Evolutionary conservation across 352 stramenopile genomes (phyloP).

Genomic region (Peronosclerospora sorghi): DNA sequence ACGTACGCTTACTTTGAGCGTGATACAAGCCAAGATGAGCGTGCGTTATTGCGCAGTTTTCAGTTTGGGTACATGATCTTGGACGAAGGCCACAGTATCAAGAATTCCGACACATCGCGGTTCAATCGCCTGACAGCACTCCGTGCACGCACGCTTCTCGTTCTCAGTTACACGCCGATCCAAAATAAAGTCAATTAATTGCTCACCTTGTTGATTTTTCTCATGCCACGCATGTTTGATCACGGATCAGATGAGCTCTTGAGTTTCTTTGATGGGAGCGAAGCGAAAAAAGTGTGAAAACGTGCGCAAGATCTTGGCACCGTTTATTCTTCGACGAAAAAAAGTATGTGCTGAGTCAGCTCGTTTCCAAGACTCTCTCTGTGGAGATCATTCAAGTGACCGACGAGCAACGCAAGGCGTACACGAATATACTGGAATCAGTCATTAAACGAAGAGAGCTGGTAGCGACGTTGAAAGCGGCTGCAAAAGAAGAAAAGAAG

Average conservation of each 20-base stretch:
- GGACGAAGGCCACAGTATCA: slow-evolving; percentile 90
- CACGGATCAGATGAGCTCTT: slow-evolving; percentile 71
- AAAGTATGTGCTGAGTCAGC: slow-evolving; percentile 89
- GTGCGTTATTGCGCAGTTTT: slow-evolving; percentile 66
- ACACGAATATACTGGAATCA: slow-evolving; percentile 63
- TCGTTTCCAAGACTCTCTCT: slow-evolving; percentile 76
- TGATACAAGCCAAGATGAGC: slow-evolving; percentile 77
- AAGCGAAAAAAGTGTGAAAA: slow-evolving; percentile 76
- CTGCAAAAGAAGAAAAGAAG: slow-evolving; percentile 42
- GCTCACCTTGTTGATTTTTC: slow-evolving; percentile 83
- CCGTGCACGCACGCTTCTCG: slow-evolving; percentile 53
- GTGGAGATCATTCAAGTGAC: slow-evolving; percentile 81
- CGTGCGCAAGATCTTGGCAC: slow-evolving; percentile 89
- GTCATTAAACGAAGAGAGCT: slow-evolving; percentile 57
- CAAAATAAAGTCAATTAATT: slow-evolving; percentile 86
- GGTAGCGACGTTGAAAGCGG: slow-evolving; percentile 26
- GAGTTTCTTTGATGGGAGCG: slow-evolving; percentile 71
- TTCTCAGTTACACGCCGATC: slow-evolving; percentile 83
- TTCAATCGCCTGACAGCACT: slow-evolving; percentile 85
- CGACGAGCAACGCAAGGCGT: slow-evolving; percentile 71
- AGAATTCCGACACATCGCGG: slow-evolving; percentile 83
- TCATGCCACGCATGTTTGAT: slow-evolving; percentile 88
- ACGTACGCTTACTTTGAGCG: slow-evolving; percentile 90
- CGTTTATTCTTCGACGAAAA: slow-evolving; percentile 97
- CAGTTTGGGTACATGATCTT: slow-evolving; percentile 88